These are phyloP conservation scores for Lasiodiplodia citricola DNA, from an alignment of 2,329 filamentous ascomycete species.

Conservation along the genomic window DNA sequence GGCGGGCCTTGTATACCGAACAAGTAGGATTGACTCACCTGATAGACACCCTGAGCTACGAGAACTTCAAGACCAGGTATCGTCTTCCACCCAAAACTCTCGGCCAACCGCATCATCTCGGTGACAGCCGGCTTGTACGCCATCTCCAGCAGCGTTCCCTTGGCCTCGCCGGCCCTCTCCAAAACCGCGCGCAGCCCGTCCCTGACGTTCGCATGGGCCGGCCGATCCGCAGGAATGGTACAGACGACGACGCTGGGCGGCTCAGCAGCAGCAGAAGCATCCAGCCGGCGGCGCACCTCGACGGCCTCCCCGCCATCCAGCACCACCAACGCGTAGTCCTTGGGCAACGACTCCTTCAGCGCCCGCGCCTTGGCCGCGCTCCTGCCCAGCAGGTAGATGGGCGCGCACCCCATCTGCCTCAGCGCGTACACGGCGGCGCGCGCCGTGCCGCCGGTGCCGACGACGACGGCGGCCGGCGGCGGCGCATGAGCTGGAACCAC, in stretches of 20 bases:
- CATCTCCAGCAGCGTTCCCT: conserved; percentile 81
- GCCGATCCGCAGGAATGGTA: conserved; percentile 86
- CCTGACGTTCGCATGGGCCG: conserved; percentile 74
- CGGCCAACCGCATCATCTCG: conserved; percentile 81
- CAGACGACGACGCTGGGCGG: conserved; percentile 76
- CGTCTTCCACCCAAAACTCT: conserved; percentile 77
- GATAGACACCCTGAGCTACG: conserved; percentile 82
- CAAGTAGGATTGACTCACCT: neutral
- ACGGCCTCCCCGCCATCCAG: conserved; percentile 55
- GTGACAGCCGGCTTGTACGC: conserved; percentile 91
- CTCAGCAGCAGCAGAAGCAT: too few species aligned
- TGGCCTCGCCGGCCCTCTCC: conserved; percentile 35
- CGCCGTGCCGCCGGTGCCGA: conserved; percentile 90
- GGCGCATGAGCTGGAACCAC: conserved; percentile 45
- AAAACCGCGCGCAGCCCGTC: conserved; percentile 66
- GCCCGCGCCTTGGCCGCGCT: conserved; percentile 69
- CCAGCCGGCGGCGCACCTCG: conserved; percentile 48
- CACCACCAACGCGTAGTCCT: conserved; percentile 71
- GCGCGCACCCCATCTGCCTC: conserved; percentile 79
- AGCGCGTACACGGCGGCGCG: conserved; percentile 90
- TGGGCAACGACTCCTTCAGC: conserved; percentile 75
- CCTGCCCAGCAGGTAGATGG: conserved; percentile 86
- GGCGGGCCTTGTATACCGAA: too few species aligned
- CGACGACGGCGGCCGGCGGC: conserved; percentile 61
- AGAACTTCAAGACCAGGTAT: conserved; percentile 89